Conservation (phyloP, 177 flowering plant genomes). For the Vitis hybrid region DNA sequence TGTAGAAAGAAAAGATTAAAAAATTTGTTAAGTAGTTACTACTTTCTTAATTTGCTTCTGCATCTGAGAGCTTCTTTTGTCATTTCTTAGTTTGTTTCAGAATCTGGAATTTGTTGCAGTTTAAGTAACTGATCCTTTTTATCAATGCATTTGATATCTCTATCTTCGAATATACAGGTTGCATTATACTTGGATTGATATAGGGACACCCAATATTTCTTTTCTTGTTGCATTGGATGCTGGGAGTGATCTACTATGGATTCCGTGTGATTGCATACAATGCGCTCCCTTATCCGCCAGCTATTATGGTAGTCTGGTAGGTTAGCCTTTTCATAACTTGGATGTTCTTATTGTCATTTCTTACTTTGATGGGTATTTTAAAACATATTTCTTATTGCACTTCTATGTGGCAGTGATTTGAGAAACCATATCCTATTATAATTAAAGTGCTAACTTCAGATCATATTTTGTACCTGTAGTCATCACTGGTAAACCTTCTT, state of each 20-base stretch:
- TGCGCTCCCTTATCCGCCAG: conserved; percentile 84
- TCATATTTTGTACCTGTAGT: no score
- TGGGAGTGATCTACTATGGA: conserved; percentile 93
- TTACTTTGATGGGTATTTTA: neutral
- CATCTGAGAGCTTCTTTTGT: neutral
- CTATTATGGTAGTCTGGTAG: conserved; percentile 66
- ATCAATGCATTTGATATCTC: neutral
- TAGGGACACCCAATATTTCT: conserved; percentile 87
- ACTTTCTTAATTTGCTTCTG: no score
- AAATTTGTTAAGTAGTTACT: no score
- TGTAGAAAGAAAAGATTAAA: no score
- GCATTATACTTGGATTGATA: conserved; percentile 89
- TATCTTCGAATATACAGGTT: conserved; percentile 49
- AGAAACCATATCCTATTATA: no score
- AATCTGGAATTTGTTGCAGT: neutral
- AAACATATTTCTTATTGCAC: neutral
- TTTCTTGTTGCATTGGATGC: conserved; percentile 94
- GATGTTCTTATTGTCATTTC: neutral
- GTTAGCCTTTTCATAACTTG: conserved; percentile 9
- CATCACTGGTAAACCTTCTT: no score
- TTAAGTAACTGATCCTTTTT: neutral
- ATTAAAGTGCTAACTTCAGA: no score
- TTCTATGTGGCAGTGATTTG: no score
- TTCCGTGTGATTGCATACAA: conserved; percentile 88
- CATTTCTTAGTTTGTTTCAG: neutral